These are phyloP conservation scores for Xylaria hypoxylon DNA, from an alignment of 2,329 filamentous ascomycete genomes.

Conservation along the genomic window DNA sequence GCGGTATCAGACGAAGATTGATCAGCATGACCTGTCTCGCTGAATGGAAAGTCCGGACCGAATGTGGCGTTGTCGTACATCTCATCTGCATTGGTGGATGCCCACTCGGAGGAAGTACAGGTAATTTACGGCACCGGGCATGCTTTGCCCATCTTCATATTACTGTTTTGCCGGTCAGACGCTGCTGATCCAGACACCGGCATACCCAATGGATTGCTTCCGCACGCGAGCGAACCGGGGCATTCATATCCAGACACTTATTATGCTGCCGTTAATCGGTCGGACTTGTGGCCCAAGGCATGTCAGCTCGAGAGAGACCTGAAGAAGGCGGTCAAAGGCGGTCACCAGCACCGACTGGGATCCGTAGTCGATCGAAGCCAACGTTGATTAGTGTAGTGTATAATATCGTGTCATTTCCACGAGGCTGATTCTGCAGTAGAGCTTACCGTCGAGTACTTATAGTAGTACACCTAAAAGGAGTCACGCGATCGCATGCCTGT, in stretches of 20 bases:
- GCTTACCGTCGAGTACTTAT: no score
- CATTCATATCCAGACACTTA: not conserved
- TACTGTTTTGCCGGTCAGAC: not conserved
- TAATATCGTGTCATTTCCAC: not conserved
- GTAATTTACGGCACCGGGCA: not conserved
- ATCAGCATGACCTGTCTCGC: not conserved
- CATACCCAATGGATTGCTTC: not conserved
- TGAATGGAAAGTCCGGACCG: not conserved
- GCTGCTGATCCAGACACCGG: not conserved
- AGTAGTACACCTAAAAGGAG: no score
- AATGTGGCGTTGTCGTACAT: not conserved
- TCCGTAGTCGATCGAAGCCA: not conserved
- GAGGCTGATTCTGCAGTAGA: not conserved
- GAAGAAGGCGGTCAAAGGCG: not conserved
- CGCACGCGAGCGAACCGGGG: not conserved
- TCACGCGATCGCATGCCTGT: no score
- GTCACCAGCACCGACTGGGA: not conserved
- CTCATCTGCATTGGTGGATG: not conserved
- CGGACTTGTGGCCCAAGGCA: not conserved
- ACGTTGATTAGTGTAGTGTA: not conserved
- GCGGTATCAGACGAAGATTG: not conserved
- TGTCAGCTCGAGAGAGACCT: not conserved
- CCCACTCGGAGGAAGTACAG: not conserved
- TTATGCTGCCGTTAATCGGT: not conserved
- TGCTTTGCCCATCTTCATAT: not conserved